Evolutionary conservation across 805 yeast genomes (phyloP), one percentile per base, ranked within the genome.

Genomic region (Teunomyces kruisii): DNA sequence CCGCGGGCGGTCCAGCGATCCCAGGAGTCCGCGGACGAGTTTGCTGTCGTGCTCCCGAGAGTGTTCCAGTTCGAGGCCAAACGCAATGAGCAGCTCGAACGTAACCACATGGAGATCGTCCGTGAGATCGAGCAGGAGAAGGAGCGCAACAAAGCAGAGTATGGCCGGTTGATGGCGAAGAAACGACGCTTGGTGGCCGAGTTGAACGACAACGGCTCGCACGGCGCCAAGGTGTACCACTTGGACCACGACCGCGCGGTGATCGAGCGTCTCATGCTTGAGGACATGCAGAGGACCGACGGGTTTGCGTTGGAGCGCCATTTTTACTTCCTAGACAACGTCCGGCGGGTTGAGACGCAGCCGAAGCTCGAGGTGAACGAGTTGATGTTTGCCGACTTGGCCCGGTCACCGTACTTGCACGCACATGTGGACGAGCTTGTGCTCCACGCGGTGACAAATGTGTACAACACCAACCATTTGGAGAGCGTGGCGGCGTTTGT

Each of bases 141-240:
- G 22, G 35, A 22, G 8, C 45, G 53, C 35, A 47, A 53, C 13
- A 39, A 38, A 15, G 42, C 45, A 22, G 57, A 62, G 36, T 53
- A 48, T 40, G 42, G 47, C 6, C 41, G 33, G 24, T 45, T 61
- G 35, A 40, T 49, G 37, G 15, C 12, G 6, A 41, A 51, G 10
- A 59, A 55, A 31, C 39, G 39, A 7, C 32, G 43, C 29, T 30
- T 66, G 9, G 16, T 67, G 32, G 40, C 31, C 3, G 72, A 67
- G 41, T 48, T 68, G 36, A 68, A 66, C 50, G 66, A 62, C 37
- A 65, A 65, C 43, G 71, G 70, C 15, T 49, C 64, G 9, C 42
- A 37, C 16, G 59, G 53, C 22, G 41, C 40, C 2, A 53, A 51
- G 30, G 36, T 39, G 30, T 64, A 42, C 45, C 32, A 52, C 12